Conservation (phyloP, 768 basidiomycete genomes). For the Leucogyrophana mollusca region DNA sequence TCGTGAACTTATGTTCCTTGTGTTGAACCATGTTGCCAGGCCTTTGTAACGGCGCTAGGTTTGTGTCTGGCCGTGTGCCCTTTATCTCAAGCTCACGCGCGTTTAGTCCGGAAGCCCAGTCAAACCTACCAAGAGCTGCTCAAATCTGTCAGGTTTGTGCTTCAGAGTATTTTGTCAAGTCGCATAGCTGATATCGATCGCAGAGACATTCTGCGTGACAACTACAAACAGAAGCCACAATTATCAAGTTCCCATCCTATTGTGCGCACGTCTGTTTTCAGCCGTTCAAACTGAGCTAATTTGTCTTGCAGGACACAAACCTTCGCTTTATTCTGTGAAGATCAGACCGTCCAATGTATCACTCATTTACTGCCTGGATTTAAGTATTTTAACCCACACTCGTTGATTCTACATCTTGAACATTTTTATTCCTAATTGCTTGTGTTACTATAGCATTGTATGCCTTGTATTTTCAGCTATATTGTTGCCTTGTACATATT, state of each 20-base stretch:
- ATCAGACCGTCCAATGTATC: neutral
- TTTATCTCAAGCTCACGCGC: neutral
- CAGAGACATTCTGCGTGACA: slow-evolving; percentile 54
- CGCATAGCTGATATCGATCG: neutral
- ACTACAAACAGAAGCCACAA: slow-evolving; percentile 72
- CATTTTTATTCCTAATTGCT: neutral
- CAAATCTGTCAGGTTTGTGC: slow-evolving; percentile 49
- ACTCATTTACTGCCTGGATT: no score
- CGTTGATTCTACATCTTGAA: neutral
- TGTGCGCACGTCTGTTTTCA: slow-evolving; percentile 30
- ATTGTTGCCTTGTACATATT: no score
- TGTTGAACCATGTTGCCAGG: slow-evolving; percentile 37
- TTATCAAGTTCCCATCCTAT: slow-evolving; percentile 72
- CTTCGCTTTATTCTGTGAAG: slow-evolving; percentile 30
- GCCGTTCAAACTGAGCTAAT: neutral
- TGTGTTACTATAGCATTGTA: neutral
- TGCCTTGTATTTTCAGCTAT: no score
- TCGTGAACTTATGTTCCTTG: neutral
- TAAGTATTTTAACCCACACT: no score
- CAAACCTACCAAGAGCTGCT: slow-evolving; percentile 70
- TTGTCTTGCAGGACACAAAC: slow-evolving; percentile 20
- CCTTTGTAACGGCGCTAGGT: slow-evolving; percentile 56
- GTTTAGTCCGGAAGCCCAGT: slow-evolving; percentile 43
- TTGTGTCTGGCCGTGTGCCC: slow-evolving; percentile 12
- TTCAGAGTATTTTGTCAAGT: neutral